Evolutionary conservation across 495 filamentous ascomycete species (phyloP), one percentile per base, ranked within the genome.

Genomic region (Chaetomium tenue): DNA sequence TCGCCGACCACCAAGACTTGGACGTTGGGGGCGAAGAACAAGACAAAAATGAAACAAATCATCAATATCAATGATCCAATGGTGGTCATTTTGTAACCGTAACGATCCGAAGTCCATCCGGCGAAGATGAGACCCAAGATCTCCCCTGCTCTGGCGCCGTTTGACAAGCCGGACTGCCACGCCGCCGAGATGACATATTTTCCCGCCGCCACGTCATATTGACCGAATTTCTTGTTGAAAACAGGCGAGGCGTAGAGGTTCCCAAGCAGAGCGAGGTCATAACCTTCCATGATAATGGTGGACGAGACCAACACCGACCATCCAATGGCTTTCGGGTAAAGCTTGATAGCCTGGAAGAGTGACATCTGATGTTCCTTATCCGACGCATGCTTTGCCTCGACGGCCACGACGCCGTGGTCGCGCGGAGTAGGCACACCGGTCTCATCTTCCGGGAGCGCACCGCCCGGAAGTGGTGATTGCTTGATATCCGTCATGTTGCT

Each of bases 21-120:
- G 30, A 89, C 75, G 51, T 81, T 86, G 15, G 82, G 81, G 15
- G 87, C 86, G 26, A 88, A 89, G 78, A 86, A 83, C 3, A 78
- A 61, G 53, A 85, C 75, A 64, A 86, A 86, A 28, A 86, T 78
- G 51, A 82, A 81, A 23, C 65, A 65, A 42, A 77, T 80, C 68
- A 86, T 72, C 58, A 79, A 58, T 13, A 72, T 60, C 47, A 85
- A 71, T 39, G 78, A 72, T 22, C 70, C 70, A 0, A 82, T 78
- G 0, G 73, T 76, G 16, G 55, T 58, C 48, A 64, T 63, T 60
- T 65, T 69, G 53, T 76, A 74, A 7, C 76, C 76, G 18, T 69
- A 74, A 15, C 70, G 68, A 42, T 78, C 74, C 2, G 75, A 69
- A 2, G 70, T 58, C 67, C 69, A 74, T 5, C 76, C 76, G 7